Base-by-base conservation (phyloP, 1,284 basidiomycete species). In the Coniferiporia sulphurascens region DNA sequence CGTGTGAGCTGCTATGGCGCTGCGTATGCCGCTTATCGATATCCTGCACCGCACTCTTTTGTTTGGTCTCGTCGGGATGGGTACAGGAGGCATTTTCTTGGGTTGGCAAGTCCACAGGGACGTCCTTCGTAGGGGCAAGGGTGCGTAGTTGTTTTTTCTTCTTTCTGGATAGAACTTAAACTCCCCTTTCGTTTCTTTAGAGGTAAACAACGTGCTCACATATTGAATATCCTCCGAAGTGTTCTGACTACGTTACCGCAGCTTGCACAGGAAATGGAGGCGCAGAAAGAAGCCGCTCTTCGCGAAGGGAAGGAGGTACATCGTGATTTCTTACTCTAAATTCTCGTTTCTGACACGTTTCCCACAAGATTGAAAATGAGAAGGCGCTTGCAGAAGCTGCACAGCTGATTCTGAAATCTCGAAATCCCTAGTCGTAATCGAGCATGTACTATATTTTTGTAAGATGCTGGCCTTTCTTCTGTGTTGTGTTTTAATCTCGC, bases 301-400 rank as follows among this genome's bases (percentile, higher is more conserved):
- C 52, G 45, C 3, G 56, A 62, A 50, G 60, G 60, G 27, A 58
- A 55, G 41, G 56, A 55, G 45, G 60, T 58, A 27, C 35, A 27
- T 27, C 27, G 60, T 56, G 41, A 8, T 15, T 15, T 41, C 43
- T 32, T 21, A 15, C 13, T 7, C 9, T 35, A 48, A 36, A 17
- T 12, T n/a, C 53, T 19, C 22, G 3, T 13, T 46, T 17, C 53
- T 22, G n/a, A 7, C 43, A 21, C 5, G 17, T 53, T 13, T 52
- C 21, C 17, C 21, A 21, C 32, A 21, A 62, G 60, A 36, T 62
- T 13, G 56, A 60, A 56, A 44, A 62, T 52, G 60, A 62, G 52
- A 58, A 58, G 43, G 60, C 60, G 4, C 52, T 62, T 8, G 60
- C 52, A 27, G 52, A 62, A 49, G 59, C 59, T 43, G 59, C 59